Evolutionary conservation across 257 asterid genomes (phyloP), one percentile per base, ranked within the genome.

Genomic region (Capsicum pubescens): DNA sequence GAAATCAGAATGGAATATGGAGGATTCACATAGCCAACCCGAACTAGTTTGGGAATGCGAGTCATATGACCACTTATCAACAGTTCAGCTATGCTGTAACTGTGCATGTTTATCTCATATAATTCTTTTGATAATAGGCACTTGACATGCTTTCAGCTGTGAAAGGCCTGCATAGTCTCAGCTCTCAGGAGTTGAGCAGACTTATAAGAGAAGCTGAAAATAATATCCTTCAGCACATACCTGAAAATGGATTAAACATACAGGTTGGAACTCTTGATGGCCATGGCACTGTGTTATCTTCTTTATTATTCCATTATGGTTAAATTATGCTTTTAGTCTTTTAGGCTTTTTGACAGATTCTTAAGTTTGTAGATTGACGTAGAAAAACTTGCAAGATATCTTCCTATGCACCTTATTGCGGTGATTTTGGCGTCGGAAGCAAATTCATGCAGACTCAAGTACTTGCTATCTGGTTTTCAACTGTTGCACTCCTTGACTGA

Each of bases 391-490:
- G 97, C 95, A 36, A 92, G 97, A 87, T 85, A 90, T 90, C 98
- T 97, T 79, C 91, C 98, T 64, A 91, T 93, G 85, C 99, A 97
- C 93, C 97, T 97, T 67, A 92, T 95, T 85, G 90, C 99, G 66
- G 97, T 90, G 91, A 87, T 93, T 80, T 91, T 92, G 93, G 94
- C 91, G 79, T 93, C 97, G 91, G 93, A 90, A 86, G 88, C 93
- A 84, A 96, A 94, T 86, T 88, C 89, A 87, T 84, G 90, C 83
- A 89, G 93, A 12, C 92, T 95, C 91, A 90, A 89, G 86, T 95
- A 97, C 89, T 89, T 97, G 95, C 87, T 97, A 81, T 94, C 96
- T 89, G 99, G 99, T 81, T 85, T 95, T 88, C 97, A 92, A 83
- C 86, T 97, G 87, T 86, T 97, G 89, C 97, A 97, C 85, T 91